phyloP scores from a whole-genome alignment of 192 early-diverging fungal genomes.

The Gamsiella multidivaricata region DNA sequence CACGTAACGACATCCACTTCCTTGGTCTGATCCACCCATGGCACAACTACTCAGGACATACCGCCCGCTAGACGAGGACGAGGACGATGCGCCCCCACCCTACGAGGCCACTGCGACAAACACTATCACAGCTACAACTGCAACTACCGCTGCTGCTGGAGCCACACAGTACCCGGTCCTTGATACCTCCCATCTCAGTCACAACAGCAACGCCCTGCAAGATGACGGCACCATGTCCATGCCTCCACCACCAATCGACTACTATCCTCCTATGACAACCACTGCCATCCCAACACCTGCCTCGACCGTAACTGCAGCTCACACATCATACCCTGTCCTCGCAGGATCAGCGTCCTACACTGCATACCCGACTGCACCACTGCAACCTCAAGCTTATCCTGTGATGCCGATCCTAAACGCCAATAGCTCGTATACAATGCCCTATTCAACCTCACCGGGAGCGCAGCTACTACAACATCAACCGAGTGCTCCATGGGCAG shows the following conservation, averaged over 20 bases:
- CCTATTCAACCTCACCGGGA: not conserved
- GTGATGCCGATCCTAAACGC: not conserved
- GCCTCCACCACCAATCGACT: constrained; percentile 13
- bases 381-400: not conserved
- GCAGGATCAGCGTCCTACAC: not conserved
- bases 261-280: constrained; percentile 23
- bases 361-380: not conserved
- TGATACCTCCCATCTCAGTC: constrained; percentile 11
- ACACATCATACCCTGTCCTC: constrained; percentile 1
- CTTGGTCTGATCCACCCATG: constrained; percentile 3
- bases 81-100: constrained; percentile 32
- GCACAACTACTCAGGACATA: constrained; percentile 8
- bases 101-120: constrained; percentile 20
- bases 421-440: not conserved
- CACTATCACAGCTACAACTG: not conserved
- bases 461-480: constrained; percentile 3
- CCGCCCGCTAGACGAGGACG: constrained; percentile 18
- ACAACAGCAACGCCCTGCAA: not conserved
- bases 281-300: not conserved
- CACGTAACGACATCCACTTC: too few relatives aligned
- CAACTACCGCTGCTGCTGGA: not conserved
- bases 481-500: not conserved
- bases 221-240: not conserved
- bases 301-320: not conserved
- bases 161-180: constrained; percentile 9